Evolutionary conservation across 1,284 basidiomycete genomes (phyloP).

Genomic region (Ceratobasidium sp.): DNA sequence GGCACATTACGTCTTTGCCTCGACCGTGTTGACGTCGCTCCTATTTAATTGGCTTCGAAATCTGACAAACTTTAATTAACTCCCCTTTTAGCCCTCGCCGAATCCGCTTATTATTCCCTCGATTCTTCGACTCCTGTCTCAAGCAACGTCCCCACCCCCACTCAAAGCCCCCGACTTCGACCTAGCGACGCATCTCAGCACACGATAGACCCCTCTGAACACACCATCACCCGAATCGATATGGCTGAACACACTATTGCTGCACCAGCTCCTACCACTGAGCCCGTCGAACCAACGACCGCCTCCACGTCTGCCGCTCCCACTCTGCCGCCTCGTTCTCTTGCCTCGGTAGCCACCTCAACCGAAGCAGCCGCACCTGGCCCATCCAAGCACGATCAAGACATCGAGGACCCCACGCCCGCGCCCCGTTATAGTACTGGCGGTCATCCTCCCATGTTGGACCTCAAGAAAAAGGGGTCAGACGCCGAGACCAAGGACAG

Average conservation of each 20-base stretch:
- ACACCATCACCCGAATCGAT: slow-evolving; percentile 23
- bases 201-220: slow-evolving; percentile 1
- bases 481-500: background rate
- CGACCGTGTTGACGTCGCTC: background rate
- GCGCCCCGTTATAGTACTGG: slow-evolving; percentile 10
- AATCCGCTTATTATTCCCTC: slow-evolving; percentile 24
- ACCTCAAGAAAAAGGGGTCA: background rate
- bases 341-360: background rate
- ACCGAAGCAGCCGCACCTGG: background rate
- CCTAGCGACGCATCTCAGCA: slow-evolving; percentile 27
- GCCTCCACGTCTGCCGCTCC: background rate
- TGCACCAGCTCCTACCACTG: background rate
- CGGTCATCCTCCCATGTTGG: background rate
- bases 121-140: slow-evolving; percentile 9
- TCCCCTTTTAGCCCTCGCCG: slow-evolving; percentile 8
- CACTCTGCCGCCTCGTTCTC: slow-evolving; percentile 1
- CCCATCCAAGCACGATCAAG: slow-evolving; percentile 7
- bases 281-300: background rate
- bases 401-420: background rate
- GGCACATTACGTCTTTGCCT: background rate
- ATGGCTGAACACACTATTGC: background rate
- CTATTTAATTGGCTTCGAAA: background rate
- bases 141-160: slow-evolving; percentile 25
- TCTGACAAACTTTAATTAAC: background rate
- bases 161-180: slow-evolving; percentile 12